A percentile compares a stretch with the other conserved stretches of the same genome.
phyloP scores from a whole-genome alignment of 129 eudicot genomes.

The Artemisia annua region DNA sequence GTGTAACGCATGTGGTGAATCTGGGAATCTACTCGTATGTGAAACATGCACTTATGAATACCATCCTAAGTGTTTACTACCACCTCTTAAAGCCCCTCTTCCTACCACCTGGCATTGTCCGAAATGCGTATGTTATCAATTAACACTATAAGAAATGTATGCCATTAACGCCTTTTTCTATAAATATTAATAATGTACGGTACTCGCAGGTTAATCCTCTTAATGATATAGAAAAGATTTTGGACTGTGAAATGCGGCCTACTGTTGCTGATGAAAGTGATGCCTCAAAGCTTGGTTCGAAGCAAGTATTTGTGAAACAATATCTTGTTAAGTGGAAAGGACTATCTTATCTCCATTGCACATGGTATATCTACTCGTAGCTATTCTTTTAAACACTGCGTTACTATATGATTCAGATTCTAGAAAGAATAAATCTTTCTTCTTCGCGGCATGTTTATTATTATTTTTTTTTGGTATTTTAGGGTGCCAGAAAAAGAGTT shows the following conservation, averaged over 20 bases:
- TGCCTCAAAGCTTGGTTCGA: constrained; percentile 73
- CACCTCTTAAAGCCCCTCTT: constrained; percentile 72
- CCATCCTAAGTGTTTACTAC: constrained; percentile 86
- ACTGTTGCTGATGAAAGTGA: constrained; percentile 75
- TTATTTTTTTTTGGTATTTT: constrained; percentile 20
- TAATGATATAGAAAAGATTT: constrained; percentile 83
- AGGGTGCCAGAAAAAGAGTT: constrained; percentile 94
- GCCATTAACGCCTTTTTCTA: not conserved
- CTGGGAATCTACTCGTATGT: constrained; percentile 58
- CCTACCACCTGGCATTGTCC: constrained; percentile 91
- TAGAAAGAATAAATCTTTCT: not conserved
- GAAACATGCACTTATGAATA: constrained; percentile 87
- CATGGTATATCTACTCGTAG: constrained; percentile 54
- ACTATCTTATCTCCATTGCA: constrained; percentile 89
- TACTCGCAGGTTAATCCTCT: constrained; percentile 76
- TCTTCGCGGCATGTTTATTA: not conserved
- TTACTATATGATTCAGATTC: not conserved
- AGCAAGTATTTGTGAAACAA: constrained; percentile 83
- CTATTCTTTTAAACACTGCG: not conserved
- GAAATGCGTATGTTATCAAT: constrained; percentile 74
- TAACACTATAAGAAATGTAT: not conserved
- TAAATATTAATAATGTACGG: constrained; percentile 4
- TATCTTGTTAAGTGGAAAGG: constrained; percentile 99
- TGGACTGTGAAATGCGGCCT: constrained; percentile 92
- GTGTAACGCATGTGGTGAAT: constrained; percentile 78